Conservation (phyloP, 371 early-diverging fungal genomes). For the Apophysomyces trapeziformis region DNA sequence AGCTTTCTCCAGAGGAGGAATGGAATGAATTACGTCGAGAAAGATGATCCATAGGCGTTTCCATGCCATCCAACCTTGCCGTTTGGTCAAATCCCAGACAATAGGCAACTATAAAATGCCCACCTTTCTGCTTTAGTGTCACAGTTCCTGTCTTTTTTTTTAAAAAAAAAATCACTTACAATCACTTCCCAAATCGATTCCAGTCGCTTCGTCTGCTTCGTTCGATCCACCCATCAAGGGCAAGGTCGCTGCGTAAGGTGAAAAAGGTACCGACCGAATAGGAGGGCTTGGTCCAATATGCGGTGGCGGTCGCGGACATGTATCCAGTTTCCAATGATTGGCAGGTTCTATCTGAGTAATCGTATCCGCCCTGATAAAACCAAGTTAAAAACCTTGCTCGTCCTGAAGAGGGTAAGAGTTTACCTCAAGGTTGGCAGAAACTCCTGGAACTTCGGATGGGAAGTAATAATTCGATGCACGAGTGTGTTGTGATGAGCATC, state of each 20-base stretch:
- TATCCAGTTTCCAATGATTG: conserved; percentile 42
- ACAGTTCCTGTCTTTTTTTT: neutral
- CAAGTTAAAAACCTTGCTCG: neutral
- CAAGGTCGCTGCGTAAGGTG: conserved; percentile 39
- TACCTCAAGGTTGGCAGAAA: conserved; percentile 44
- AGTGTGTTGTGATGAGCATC: conserved; percentile 32
- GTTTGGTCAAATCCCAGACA: conserved; percentile 47
- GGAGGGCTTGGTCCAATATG: conserved; percentile 53
- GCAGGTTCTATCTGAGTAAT: conserved; percentile 35
- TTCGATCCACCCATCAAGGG: conserved; percentile 36
- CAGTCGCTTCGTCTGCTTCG: conserved; percentile 26
- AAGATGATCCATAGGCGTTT: conserved; percentile 30
- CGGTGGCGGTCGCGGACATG: conserved; percentile 50
- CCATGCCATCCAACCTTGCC: conserved; percentile 17
- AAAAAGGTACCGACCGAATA: conserved; percentile 36
- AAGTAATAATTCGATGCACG: conserved; percentile 27
- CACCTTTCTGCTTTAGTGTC: neutral
- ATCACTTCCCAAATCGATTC: conserved; percentile 47
- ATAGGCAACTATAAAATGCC: conserved; percentile 34
- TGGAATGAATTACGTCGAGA: conserved; percentile 38
- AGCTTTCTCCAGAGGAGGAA: conserved; percentile 27
- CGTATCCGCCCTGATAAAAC: conserved; percentile 29
- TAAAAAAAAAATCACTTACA: conserved; percentile 31
- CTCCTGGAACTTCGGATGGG: conserved; percentile 30
- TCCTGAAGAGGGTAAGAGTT: neutral